Evolutionary conservation across 176 grass and related monocot species (phyloP).

Genomic region (Chloris gayana): DNA sequence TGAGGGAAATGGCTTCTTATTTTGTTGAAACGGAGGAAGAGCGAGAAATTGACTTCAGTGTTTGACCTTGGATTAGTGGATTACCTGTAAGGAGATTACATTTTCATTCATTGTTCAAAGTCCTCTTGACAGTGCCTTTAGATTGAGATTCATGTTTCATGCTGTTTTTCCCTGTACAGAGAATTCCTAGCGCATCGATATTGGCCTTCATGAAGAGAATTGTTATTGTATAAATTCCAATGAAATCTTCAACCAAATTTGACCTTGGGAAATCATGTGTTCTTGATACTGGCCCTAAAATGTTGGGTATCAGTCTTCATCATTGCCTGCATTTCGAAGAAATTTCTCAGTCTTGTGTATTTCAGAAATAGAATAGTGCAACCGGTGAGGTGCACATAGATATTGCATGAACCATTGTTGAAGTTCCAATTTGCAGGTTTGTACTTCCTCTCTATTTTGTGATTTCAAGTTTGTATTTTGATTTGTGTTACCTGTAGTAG

Average conservation of each 20-base stretch:
- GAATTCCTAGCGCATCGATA: neutral
- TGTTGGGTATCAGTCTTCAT: neutral
- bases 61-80: neutral
- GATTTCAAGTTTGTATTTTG: neutral
- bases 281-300: neutral
- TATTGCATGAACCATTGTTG: neutral
- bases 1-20: constrained; percentile 28
- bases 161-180: neutral
- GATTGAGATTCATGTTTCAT: neutral
- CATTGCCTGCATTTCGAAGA: constrained; percentile 1
- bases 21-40: constrained; percentile 13
- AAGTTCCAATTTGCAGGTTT: neutral
- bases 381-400: neutral
- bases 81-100: neutral
- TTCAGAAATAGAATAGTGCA: neutral
- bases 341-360: neutral
- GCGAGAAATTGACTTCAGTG: neutral
- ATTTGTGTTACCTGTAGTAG: constrained; percentile 19
- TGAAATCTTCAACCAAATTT: neutral
- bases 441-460: neutral
- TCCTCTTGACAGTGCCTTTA: neutral
- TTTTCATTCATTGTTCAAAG: neutral
- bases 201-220: neutral
- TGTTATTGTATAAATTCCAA: neutral
- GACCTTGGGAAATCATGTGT: neutral